A percentile compares a stretch with the other conserved stretches of the same genome.
Evolutionary conservation across 164 flowering plant genomes (phyloP).

Genomic region (Buxus sempervirens): DNA sequence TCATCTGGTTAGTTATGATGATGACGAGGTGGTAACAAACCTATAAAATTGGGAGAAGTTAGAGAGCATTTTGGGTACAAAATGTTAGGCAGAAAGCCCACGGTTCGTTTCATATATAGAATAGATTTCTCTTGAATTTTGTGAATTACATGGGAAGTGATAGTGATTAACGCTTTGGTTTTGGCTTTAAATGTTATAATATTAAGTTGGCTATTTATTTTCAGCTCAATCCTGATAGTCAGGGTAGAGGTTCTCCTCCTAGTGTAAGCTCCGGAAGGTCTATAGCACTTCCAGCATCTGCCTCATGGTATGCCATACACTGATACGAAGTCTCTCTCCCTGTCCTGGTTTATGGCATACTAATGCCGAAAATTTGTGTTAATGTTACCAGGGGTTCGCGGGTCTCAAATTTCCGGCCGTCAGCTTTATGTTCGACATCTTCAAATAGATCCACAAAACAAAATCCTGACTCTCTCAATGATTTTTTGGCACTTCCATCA

Average conservation of each 20-base stretch:
- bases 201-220: neutral
- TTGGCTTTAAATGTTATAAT: neutral
- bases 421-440: conserved; percentile 29
- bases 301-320: conserved; percentile 60
- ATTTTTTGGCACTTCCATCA: conserved; percentile 29
- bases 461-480: conserved; percentile 35
- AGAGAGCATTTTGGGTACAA: no score
- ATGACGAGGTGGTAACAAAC: no score
- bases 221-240: conserved; percentile 40
- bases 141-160: neutral
- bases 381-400: conserved; percentile 66
- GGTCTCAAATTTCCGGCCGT: conserved; percentile 36
- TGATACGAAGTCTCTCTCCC: neutral
- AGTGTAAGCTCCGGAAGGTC: conserved; percentile 66
- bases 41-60: no score
- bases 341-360: neutral
- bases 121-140: neutral
- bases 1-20: no score
- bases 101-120: neutral
- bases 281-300: conserved; percentile 77
- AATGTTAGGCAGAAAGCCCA: no score
- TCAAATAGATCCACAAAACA: conserved; percentile 46
- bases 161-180: neutral
- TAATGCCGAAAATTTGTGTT: conserved; percentile 1
- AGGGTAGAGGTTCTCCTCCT: conserved; percentile 60